Evolutionary conservation across 345 rosid genomes (phyloP).

Genomic region (Eucalyptus rudis): DNA sequence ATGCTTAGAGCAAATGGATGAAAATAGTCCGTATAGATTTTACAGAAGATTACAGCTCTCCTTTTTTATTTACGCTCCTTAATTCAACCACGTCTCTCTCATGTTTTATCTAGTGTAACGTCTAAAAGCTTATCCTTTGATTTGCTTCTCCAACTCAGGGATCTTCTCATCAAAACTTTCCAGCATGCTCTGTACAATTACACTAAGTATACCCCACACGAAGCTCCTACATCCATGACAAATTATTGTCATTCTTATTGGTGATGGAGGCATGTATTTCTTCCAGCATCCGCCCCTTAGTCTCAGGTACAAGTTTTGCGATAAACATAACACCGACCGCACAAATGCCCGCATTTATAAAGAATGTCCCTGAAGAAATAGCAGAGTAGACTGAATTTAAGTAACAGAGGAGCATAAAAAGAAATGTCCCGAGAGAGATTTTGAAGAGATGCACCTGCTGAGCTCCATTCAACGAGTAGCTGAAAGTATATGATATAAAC

Average conservation of each 20-base stretch:
- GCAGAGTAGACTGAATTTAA: background rate
- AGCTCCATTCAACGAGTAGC: too few species aligned
- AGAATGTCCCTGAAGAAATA: background rate
- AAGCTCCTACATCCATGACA: too few species aligned
- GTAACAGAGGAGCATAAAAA: background rate
- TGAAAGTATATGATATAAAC: too few species aligned
- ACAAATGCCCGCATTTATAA: constrained; percentile 13
- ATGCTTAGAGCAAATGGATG: background rate
- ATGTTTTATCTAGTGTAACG: background rate
- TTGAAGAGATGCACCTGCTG: constrained; percentile 4
- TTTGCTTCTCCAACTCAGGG: background rate
- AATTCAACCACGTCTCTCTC: background rate
- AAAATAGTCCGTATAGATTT: background rate
- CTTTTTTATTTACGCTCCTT: background rate
- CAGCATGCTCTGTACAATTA: too few species aligned
- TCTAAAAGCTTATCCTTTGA: background rate
- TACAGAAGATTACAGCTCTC: background rate
- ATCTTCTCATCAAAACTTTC: background rate
- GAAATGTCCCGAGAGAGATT: background rate
- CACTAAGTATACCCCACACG: too few species aligned
- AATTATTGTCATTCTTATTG: background rate
- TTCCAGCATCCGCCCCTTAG: constrained; percentile 31
- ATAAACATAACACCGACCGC: constrained; percentile 17
- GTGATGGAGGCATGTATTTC: constrained; percentile 32
- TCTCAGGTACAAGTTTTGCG: constrained; percentile 32